phyloP scores from a whole-genome alignment of 371 early-diverging fungal species.

The Syncephalastrum contaminatum region DNA sequence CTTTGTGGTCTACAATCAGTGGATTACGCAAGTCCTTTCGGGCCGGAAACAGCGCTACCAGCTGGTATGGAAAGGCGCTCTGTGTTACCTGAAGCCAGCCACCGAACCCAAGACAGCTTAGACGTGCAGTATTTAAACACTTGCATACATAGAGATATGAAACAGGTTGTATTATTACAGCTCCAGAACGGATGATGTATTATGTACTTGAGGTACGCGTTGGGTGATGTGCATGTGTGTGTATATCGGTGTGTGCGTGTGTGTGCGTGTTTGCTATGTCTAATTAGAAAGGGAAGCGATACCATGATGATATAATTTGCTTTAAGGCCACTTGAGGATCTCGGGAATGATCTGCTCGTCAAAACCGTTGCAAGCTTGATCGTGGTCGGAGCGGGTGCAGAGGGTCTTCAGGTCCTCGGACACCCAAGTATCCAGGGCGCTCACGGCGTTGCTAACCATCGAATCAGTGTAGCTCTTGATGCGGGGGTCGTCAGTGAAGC shows the following conservation, averaged over 20 bases:
- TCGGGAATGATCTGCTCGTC: constrained; percentile 39
- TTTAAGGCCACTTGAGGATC: constrained; percentile 50
- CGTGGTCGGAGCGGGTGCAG: constrained; percentile 32
- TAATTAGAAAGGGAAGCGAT: neutral
- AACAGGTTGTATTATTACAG: too few relatives aligned
- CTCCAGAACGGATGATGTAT: too few relatives aligned
- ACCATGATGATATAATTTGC: neutral
- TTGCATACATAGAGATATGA: too few relatives aligned
- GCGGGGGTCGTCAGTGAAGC: constrained; percentile 25
- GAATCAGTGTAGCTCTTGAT: constrained; percentile 28
- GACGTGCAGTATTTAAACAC: too few relatives aligned
- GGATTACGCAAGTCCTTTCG: constrained; percentile 28
- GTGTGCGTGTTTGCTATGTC: neutral
- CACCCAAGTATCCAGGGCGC: constrained; percentile 34
- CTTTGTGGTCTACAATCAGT: constrained; percentile 39
- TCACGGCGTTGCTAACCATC: constrained; percentile 26
- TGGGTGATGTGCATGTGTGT: too few relatives aligned
- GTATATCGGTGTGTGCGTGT: too few relatives aligned
- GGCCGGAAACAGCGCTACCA: constrained; percentile 15
- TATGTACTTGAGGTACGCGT: too few relatives aligned
- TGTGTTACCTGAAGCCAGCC: constrained; percentile 31
- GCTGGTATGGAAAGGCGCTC: constrained; percentile 32
- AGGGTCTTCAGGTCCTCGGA: constrained; percentile 30
- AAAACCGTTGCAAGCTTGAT: constrained; percentile 42
- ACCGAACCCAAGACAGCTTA: too few relatives aligned